Conservation (phyloP, 1,284 basidiomycete genomes). For the Ganoderma meredithae region DNA sequence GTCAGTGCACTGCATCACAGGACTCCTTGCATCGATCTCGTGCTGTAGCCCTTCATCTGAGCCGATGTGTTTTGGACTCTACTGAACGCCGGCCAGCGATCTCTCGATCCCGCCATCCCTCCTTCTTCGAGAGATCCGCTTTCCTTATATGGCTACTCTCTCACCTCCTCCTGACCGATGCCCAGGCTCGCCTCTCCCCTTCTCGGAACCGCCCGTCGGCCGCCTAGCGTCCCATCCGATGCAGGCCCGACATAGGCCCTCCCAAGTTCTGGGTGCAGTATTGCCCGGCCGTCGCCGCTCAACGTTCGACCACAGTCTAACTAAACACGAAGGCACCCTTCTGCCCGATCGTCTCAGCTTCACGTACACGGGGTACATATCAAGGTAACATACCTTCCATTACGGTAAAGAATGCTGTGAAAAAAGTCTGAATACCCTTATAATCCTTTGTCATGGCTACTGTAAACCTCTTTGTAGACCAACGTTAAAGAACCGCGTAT, state of each 20-base stretch:
- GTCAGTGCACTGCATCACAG: too few species aligned
- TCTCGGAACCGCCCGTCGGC: background rate
- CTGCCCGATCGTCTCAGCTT: conserved; percentile 13
- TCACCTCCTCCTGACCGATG: conserved; percentile 18
- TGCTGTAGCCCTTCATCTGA: background rate
- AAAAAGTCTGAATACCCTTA: too few species aligned
- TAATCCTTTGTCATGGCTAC: too few species aligned
- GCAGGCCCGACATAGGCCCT: background rate
- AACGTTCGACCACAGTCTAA: background rate
- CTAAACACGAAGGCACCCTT: background rate
- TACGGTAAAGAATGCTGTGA: too few species aligned
- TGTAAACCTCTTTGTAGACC: too few species aligned
- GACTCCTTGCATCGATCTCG: conserved; percentile 1
- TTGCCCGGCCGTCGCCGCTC: background rate
- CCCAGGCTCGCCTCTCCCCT: background rate
- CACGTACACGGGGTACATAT: too few species aligned
- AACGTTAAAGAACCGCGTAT: too few species aligned
- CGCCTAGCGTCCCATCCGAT: background rate
- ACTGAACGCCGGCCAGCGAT: conserved; percentile 32
- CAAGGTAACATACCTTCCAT: too few species aligned
- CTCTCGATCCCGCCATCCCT: conserved; percentile 18
- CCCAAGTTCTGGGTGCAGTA: background rate
- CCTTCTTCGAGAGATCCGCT: conserved; percentile 17
- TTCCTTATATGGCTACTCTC: conserved; percentile 31
- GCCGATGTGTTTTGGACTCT: conserved; percentile 19